phyloP scores from a whole-genome alignment of 2,329 filamentous ascomycete species.

The Penicillium janthinellum region DNA sequence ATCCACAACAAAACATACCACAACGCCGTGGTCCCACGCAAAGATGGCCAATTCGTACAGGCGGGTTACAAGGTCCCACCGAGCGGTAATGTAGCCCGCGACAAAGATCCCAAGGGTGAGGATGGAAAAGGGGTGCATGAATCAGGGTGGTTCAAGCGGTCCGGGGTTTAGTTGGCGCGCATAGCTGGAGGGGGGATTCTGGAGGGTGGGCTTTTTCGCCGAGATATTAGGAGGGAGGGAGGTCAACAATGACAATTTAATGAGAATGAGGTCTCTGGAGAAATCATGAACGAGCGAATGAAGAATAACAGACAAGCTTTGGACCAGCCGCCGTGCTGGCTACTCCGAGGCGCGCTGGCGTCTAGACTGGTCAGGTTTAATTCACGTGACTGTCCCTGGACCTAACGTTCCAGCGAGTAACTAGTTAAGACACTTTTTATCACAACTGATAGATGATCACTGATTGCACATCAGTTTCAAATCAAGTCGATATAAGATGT shows the following conservation, averaged over 20 bases:
- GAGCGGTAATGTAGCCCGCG: constrained; percentile 98
- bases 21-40: constrained; percentile 97
- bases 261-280: neutral
- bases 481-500: neutral
- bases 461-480: neutral
- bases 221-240: neutral
- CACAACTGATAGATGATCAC: neutral
- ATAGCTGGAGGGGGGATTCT: constrained; percentile 28
- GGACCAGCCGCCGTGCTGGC: constrained; percentile 5
- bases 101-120: constrained; percentile 97
- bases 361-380: constrained; percentile 18
- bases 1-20: constrained; percentile 61
- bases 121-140: constrained; percentile 96
- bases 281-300: constrained; percentile 4
- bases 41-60: constrained; percentile 97
- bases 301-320: constrained; percentile 7
- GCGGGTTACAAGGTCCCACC: constrained; percentile 96
- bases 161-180: constrained; percentile 33
- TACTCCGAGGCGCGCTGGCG: constrained; percentile 17
- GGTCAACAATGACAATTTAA: neutral
- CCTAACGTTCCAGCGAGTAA: constrained; percentile 1
- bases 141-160: constrained; percentile 37
- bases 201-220: neutral
- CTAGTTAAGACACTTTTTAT: no score
- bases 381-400: constrained; percentile 21